phyloP scores from a whole-genome alignment of 1,284 basidiomycete genomes.

The Fomitiporia mediterranea region DNA sequence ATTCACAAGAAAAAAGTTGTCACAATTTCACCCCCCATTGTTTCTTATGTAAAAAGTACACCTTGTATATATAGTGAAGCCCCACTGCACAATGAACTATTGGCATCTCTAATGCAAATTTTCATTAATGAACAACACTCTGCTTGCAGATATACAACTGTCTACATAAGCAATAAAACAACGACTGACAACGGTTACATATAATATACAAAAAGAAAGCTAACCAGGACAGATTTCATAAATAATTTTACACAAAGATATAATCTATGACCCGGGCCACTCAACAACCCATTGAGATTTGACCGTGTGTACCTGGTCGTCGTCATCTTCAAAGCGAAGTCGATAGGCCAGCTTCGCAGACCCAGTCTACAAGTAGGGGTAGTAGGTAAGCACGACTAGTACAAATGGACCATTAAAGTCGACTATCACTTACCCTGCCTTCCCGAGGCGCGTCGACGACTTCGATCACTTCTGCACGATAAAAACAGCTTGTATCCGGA shows the following conservation, averaged over 20 bases:
- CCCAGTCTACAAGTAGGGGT: constrained; percentile 15
- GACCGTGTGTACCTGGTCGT: constrained; percentile 71
- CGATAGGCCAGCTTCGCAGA: constrained; percentile 44
- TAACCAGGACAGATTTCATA: background rate
- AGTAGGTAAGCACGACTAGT: background rate
- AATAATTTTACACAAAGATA: background rate
- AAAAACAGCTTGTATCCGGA: constrained; percentile 83
- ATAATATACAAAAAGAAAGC: background rate
- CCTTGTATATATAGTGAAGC: too few species aligned
- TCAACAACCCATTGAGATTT: constrained; percentile 72
- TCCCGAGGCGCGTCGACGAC: constrained; percentile 59
- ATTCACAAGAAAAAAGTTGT: too few species aligned
- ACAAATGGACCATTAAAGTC: background rate
- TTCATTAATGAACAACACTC: too few species aligned
- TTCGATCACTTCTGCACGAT: constrained; percentile 56
- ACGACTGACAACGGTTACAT: background rate
- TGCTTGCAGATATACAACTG: constrained; percentile 1
- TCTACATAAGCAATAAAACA: constrained; percentile 1
- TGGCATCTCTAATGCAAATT: too few species aligned
- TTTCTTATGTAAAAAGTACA: too few species aligned
- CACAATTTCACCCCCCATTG: too few species aligned
- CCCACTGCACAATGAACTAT: too few species aligned
- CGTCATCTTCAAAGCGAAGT: constrained; percentile 79
- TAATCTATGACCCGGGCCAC: constrained; percentile 46
- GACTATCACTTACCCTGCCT: constrained; percentile 47